These are phyloP conservation scores for Plasmodium malariae DNA, from an alignment of 169 alveolate species.

Conservation along the genomic window DNA sequence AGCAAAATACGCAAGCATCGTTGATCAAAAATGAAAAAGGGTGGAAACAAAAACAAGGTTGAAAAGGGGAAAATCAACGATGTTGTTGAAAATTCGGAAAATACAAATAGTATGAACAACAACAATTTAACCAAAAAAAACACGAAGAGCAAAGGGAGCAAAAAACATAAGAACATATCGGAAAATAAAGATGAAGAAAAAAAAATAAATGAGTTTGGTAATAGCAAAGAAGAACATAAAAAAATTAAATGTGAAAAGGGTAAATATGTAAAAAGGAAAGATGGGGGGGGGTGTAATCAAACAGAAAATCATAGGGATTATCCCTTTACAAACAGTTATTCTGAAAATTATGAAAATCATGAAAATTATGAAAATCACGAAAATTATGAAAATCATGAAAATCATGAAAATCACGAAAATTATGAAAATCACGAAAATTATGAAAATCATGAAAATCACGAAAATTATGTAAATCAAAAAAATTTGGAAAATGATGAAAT, in stretches of 20 bases:
- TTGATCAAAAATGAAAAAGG: constrained; percentile 5
- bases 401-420: no score
- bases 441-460: no score
- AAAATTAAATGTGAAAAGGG: background rate
- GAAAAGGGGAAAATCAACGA: background rate
- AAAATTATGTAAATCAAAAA: no score
- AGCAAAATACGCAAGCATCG: no score
- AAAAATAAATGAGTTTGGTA: background rate
- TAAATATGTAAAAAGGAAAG: background rate
- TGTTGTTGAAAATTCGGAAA: background rate
- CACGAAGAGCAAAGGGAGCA: background rate
- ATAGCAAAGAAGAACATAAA: background rate
- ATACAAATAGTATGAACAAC: background rate
- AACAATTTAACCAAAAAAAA: background rate
- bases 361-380: no score
- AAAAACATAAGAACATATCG: background rate
- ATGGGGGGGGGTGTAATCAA: no score
- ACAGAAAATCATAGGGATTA: no score
- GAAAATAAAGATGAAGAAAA: background rate
- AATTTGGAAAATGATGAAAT: background rate
- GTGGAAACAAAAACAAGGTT: constrained; percentile 11
- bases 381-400: no score
- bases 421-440: no score
- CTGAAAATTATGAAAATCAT: no score
- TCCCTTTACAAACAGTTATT: no score